A percentile compares a stretch with the other conserved stretches of the same genome.
Evolutionary conservation across 306 rosid species (phyloP).

Genomic region (Aeschynomene evenia): DNA sequence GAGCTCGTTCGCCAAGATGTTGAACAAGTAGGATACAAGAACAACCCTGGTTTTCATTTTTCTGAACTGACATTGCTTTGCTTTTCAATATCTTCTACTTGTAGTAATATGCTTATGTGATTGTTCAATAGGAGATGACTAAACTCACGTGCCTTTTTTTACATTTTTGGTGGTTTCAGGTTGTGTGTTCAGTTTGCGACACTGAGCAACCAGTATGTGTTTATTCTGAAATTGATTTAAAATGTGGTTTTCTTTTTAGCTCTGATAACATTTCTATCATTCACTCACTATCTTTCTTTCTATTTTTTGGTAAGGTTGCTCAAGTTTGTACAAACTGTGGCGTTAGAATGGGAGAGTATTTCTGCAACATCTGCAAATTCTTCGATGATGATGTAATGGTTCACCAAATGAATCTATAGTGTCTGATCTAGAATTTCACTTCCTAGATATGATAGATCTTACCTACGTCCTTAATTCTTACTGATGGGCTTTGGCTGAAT

Average conservation of each 20-base stretch:
- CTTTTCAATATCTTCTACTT: neutral
- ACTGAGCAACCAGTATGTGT: conserved; percentile 87
- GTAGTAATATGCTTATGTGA: neutral
- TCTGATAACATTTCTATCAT: conserved; percentile 10
- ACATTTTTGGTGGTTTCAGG: conserved; percentile 49
- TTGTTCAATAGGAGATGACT: neutral
- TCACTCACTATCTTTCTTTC: neutral
- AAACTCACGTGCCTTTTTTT: conserved; percentile 4
- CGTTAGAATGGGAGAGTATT: conserved; percentile 91
- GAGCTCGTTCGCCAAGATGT: conserved; percentile 76
- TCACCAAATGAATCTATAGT: conserved; percentile 5
- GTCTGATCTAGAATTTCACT: neutral
- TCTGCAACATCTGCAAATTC: conserved; percentile 86
- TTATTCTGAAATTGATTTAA: neutral
- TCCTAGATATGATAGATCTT: conserved; percentile 21
- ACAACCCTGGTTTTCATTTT: conserved; percentile 6
- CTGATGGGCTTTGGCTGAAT: conserved; percentile 22
- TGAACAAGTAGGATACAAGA: conserved; percentile 51
- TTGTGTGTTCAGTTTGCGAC: conserved; percentile 90
- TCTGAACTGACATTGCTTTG: neutral
- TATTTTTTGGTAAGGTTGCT: conserved; percentile 51
- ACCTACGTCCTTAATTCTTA: neutral
- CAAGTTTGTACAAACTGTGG: conserved; percentile 94
- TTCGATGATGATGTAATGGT: conserved; percentile 81
- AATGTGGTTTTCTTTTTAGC: neutral